Conservation (phyloP, 257 asterid species). For the Solanum tarapatanum region DNA sequence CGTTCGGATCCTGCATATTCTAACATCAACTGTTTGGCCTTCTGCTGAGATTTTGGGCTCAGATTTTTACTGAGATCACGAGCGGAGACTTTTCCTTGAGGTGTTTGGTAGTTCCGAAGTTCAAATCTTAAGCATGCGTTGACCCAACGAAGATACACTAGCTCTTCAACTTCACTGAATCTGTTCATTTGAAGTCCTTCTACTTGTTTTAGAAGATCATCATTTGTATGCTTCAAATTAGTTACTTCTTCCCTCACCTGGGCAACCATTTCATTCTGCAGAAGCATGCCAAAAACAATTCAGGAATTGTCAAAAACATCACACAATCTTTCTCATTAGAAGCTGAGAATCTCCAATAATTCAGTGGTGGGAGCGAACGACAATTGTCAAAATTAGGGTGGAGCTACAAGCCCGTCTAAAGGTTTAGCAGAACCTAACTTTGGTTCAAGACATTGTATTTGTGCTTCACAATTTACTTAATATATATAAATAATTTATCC, state of each 20-base stretch:
- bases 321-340: neutral
- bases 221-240: conserved; percentile 58
- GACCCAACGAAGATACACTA: conserved; percentile 97
- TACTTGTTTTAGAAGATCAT: conserved; percentile 82
- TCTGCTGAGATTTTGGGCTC: conserved; percentile 86
- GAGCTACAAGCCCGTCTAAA: neutral
- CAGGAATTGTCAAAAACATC: neutral
- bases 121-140: conserved; percentile 85
- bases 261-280: conserved; percentile 82
- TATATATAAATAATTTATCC: neutral
- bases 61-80: conserved; percentile 69
- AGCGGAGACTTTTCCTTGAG: conserved; percentile 69
- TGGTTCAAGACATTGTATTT: neutral
- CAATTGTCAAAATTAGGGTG: neutral
- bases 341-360: neutral
- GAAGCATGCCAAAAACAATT: conserved; percentile 8
- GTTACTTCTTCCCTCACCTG: conserved; percentile 66
- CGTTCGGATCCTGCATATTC: conserved; percentile 96
- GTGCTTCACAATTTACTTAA: neutral
- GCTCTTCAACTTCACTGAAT: conserved; percentile 94
- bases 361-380: neutral
- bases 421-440: neutral
- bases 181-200: conserved; percentile 97
- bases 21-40: conserved; percentile 77
- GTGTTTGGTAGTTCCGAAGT: conserved; percentile 77